Evolutionary conservation across 352 stramenopile species (phyloP).

Genomic region (Paralagenidium karlingii): DNA sequence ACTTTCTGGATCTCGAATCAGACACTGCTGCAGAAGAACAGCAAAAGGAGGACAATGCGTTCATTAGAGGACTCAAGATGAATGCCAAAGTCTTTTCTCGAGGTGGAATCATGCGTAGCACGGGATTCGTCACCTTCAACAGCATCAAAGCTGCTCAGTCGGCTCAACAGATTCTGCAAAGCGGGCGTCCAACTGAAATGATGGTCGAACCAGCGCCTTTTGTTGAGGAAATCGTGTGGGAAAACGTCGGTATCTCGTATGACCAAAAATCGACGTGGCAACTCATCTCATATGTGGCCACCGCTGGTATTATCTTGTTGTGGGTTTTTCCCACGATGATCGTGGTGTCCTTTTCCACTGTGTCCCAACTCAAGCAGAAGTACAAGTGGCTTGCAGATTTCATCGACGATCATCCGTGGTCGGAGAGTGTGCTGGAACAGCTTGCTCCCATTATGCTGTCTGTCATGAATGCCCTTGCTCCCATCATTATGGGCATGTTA

Average conservation of each 20-base stretch:
- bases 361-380: constrained; percentile 31
- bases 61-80: constrained; percentile 34
- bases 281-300: constrained; percentile 43
- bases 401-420: constrained; percentile 45
- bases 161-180: constrained; percentile 70
- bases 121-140: constrained; percentile 75
- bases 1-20: constrained; percentile 7
- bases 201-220: constrained; percentile 45
- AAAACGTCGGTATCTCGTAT: constrained; percentile 67
- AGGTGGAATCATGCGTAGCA: constrained; percentile 34
- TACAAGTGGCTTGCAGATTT: constrained; percentile 29
- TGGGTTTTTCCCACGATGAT: constrained; percentile 74
- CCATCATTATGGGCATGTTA: constrained; percentile 73
- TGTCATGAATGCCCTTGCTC: constrained; percentile 63
- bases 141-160: constrained; percentile 57
- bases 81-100: constrained; percentile 29
- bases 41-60: constrained; percentile 25
- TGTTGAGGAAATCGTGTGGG: constrained; percentile 62
- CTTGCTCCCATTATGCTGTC: constrained; percentile 66
- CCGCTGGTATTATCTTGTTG: constrained; percentile 63
- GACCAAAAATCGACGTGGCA: constrained; percentile 59
- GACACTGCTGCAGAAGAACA: constrained; percentile 1
- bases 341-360: constrained; percentile 62
- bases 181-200: constrained; percentile 56
- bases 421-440: constrained; percentile 60